Evolutionary conservation across 805 yeast genomes (phyloP).

Genomic region (Zygosaccharomyces gambellarensis): DNA sequence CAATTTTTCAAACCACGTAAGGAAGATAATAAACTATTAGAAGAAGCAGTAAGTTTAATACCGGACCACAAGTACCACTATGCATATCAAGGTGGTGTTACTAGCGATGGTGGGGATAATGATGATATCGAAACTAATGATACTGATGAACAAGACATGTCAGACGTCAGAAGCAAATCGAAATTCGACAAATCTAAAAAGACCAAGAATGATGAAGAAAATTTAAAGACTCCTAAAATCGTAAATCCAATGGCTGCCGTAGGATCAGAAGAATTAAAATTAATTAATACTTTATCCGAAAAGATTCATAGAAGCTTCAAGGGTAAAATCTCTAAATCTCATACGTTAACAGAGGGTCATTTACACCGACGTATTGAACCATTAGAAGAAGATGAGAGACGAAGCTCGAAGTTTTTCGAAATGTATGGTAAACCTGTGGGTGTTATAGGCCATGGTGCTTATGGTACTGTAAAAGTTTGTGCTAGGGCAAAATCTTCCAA

Average conservation of each 20-base stretch:
- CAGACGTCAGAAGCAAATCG: constrained; percentile 6
- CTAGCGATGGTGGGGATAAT: constrained; percentile 12
- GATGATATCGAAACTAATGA: constrained; percentile 1
- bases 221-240: constrained; percentile 22
- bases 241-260: constrained; percentile 40
- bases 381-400: constrained; percentile 5
- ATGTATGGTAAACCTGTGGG: constrained; percentile 52
- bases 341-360: constrained; percentile 13
- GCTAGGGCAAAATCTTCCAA: constrained; percentile 40
- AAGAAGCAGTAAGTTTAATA: constrained; percentile 22
- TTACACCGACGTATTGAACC: constrained; percentile 2
- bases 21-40: constrained; percentile 19
- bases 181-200: neutral
- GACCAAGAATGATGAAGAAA: neutral
- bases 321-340: constrained; percentile 21
- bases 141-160: constrained; percentile 7
- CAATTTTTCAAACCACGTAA: constrained; percentile 24
- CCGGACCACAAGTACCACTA: constrained; percentile 12
- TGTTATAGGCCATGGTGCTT: constrained; percentile 85
- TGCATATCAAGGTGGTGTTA: constrained; percentile 3
- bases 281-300: constrained; percentile 45
- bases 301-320: constrained; percentile 42
- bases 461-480: constrained; percentile 87
- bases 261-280: constrained; percentile 44
- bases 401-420: constrained; percentile 32